Evolutionary conservation across 176 grass and related monocot genomes (phyloP).

Genomic region (Tillandsia leiboldiana): DNA sequence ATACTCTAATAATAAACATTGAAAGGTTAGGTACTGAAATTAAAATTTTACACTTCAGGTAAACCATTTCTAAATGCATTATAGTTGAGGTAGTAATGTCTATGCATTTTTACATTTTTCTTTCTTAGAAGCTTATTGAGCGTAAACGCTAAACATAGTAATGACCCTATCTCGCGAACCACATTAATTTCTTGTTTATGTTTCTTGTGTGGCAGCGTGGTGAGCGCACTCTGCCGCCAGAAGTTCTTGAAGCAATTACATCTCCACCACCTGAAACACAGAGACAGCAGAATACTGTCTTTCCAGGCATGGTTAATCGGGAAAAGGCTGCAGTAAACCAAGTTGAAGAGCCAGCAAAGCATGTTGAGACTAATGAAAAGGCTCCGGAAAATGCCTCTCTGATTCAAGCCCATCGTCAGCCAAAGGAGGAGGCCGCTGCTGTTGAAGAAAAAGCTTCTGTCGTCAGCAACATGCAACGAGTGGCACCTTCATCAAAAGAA

Average conservation of each 20-base stretch:
- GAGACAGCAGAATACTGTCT: constrained; percentile 28
- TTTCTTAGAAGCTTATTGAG: too few species aligned
- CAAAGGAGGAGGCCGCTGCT: constrained; percentile 56
- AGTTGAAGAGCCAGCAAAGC: constrained; percentile 33
- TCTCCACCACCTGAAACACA: constrained; percentile 37
- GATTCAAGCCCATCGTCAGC: constrained; percentile 32
- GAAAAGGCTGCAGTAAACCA: constrained; percentile 27
- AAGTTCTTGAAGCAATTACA: constrained; percentile 89
- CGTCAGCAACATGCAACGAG: constrained; percentile 27
- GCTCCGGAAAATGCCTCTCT: constrained; percentile 31
- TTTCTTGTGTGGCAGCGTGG: constrained; percentile 55
- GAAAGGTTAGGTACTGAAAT: neutral
- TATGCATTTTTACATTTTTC: constrained; percentile 13
- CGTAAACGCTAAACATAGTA: too few species aligned
- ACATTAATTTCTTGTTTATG: constrained; percentile 11
- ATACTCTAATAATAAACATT: neutral
- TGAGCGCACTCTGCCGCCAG: constrained; percentile 69
- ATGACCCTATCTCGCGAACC: neutral
- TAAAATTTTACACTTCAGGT: too few species aligned
- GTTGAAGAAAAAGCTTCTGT: constrained; percentile 49
- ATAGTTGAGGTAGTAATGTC: neutral
- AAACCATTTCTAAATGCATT: neutral
- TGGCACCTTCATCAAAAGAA: constrained; percentile 49
- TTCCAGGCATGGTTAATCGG: constrained; percentile 16
- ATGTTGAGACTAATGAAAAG: constrained; percentile 41